These are phyloP conservation scores for Globisporangium uncinulatum DNA, from an alignment of 352 stramenopile species.

Conservation along the genomic window DNA sequence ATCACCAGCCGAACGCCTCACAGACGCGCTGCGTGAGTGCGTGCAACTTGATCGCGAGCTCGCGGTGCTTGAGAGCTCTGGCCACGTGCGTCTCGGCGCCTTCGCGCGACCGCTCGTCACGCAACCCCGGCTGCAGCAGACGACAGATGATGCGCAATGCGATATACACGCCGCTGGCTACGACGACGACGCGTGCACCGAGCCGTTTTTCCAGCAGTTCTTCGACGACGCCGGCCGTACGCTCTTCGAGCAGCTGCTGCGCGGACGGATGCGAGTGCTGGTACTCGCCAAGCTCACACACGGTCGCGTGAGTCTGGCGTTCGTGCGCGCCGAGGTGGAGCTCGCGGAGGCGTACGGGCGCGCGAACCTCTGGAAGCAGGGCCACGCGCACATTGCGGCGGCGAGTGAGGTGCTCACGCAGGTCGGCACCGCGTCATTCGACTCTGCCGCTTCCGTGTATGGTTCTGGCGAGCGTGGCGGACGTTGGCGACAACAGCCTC, in stretches of 20 bases:
- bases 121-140: constrained; percentile 7
- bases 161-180: constrained; percentile 5
- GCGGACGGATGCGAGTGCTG: constrained; percentile 44
- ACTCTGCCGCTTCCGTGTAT: neutral
- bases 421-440: constrained; percentile 11
- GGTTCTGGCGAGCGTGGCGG: no score
- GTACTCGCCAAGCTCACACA: constrained; percentile 47
- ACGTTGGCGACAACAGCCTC: neutral
- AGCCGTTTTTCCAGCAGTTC: constrained; percentile 58
- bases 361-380: constrained; percentile 69
- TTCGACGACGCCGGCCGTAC: constrained; percentile 49
- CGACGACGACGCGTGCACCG: constrained; percentile 27
- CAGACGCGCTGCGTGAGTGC: constrained; percentile 18
- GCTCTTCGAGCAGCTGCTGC: constrained; percentile 57
- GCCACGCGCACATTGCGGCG: constrained; percentile 31
- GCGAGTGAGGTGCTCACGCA: constrained; percentile 33
- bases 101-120: constrained; percentile 48
- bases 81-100: constrained; percentile 42
- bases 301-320: constrained; percentile 27
- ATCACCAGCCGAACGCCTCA: constrained; percentile 21
- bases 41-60: constrained; percentile 37
- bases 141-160: neutral
- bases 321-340: constrained; percentile 42
- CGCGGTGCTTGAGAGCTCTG: constrained; percentile 59
- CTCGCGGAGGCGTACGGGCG: constrained; percentile 48